Conservation (phyloP, 192 early-diverging fungal species). For the Backusella macrospora region DNA sequence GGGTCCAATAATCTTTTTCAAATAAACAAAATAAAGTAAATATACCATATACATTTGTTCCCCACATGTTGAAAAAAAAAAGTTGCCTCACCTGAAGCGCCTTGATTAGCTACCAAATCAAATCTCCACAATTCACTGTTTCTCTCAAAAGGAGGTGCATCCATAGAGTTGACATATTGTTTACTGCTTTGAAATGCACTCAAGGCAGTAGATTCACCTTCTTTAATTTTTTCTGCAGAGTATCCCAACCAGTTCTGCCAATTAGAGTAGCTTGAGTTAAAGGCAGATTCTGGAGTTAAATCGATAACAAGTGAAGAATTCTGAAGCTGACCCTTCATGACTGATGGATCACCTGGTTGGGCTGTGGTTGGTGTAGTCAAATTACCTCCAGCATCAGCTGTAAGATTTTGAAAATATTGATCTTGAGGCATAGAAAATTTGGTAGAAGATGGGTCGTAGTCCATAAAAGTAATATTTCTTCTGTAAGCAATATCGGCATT, state of each 20-base stretch:
- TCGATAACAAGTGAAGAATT: slow-evolving; percentile 38
- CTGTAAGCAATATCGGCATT: slow-evolving; percentile 17
- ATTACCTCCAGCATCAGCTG: slow-evolving; percentile 45
- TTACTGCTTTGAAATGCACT: slow-evolving; percentile 6
- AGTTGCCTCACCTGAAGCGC: slow-evolving; percentile 21
- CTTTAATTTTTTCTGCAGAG: not conserved
- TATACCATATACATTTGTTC: not conserved
- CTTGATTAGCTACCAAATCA: slow-evolving; percentile 20
- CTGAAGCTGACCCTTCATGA: slow-evolving; percentile 27
- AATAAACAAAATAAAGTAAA: not conserved
- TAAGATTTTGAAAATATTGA: slow-evolving; percentile 41
- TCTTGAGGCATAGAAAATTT: slow-evolving; percentile 37
- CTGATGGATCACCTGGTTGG: slow-evolving; percentile 25
- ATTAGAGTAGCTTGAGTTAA: slow-evolving; percentile 2
- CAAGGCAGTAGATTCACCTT: slow-evolving; percentile 23
- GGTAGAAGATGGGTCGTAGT: slow-evolving; percentile 34
- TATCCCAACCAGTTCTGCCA: slow-evolving; percentile 35
- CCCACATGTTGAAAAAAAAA: not conserved
- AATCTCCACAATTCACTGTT: slow-evolving; percentile 34
- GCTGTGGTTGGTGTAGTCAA: slow-evolving; percentile 15
- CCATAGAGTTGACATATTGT: slow-evolving; percentile 27
- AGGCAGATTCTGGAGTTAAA: slow-evolving; percentile 23
- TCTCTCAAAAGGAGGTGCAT: slow-evolving; percentile 40
- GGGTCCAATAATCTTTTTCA: slow-evolving; percentile 43
- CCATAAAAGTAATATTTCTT: slow-evolving; percentile 44